Percentiles rank a stretch among this genome's conserved stretches.
These are phyloP conservation scores for Pichia membranifaciens DNA, from an alignment of 805 yeast species.

Conservation along the genomic window DNA sequence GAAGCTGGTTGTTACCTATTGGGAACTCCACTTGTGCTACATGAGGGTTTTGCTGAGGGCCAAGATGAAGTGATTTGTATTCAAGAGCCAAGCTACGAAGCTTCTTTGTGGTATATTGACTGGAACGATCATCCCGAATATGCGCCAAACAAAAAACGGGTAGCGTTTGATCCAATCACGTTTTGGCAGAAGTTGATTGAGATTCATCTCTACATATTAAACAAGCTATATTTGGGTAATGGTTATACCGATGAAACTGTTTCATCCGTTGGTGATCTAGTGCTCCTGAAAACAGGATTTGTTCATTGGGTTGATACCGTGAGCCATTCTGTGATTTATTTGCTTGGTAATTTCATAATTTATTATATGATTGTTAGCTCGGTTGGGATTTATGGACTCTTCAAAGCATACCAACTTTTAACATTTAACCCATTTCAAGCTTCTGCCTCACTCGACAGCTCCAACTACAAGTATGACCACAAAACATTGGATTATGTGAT, in stretches of 20 bases:
- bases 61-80: slow-evolving; percentile 90
- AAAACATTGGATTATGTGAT: slow-evolving; percentile 34
- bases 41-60: slow-evolving; percentile 57
- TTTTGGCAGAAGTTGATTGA: slow-evolving; percentile 50
- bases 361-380: slow-evolving; percentile 43
- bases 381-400: slow-evolving; percentile 23
- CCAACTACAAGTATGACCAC: slow-evolving; percentile 19
- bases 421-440: slow-evolving; percentile 20
- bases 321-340: slow-evolving; percentile 39
- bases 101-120: slow-evolving; percentile 74
- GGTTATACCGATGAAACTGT: not conserved
- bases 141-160: slow-evolving; percentile 28
- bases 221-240: slow-evolving; percentile 23
- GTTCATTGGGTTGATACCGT: slow-evolving; percentile 45
- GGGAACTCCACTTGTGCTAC: slow-evolving; percentile 68
- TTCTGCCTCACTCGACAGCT: not conserved
- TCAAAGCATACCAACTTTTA: slow-evolving; percentile 13
- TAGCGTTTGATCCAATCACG: slow-evolving; percentile 29
- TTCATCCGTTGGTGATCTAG: slow-evolving; percentile 43
- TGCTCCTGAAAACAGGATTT: slow-evolving; percentile 51
- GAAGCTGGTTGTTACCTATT: slow-evolving; percentile 65
- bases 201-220: slow-evolving; percentile 52
- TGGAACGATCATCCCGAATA: slow-evolving; percentile 50
- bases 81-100: slow-evolving; percentile 59
- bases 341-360: slow-evolving; percentile 57